phyloP scores from a whole-genome alignment of 495 filamentous ascomycete genomes.

The Lasiosphaeris hirsuta region DNA sequence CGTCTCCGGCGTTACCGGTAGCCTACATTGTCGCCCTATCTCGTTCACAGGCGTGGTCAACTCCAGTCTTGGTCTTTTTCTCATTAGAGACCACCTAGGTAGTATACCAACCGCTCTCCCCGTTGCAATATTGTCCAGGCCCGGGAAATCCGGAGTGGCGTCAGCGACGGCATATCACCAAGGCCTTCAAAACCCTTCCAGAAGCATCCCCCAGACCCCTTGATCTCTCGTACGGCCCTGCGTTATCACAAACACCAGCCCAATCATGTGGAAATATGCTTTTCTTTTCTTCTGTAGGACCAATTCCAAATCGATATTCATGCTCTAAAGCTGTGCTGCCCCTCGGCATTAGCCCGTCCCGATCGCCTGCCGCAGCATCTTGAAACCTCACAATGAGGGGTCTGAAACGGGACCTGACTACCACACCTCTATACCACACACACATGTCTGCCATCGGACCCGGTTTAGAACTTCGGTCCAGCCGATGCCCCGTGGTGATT shows the following conservation, averaged over 20 bases:
- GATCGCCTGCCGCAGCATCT: constrained; percentile 16
- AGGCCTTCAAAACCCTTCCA: not conserved
- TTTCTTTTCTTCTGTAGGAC: not conserved
- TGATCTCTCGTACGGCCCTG: not conserved
- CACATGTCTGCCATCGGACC: not conserved
- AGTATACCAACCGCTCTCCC: too few species aligned
- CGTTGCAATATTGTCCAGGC: not conserved
- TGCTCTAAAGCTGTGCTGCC: constrained; percentile 4
- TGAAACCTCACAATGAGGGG: constrained; percentile 12
- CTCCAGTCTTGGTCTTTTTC: not conserved
- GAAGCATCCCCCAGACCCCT: constrained; percentile 8
- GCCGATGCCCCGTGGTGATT: not conserved
- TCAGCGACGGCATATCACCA: not conserved
- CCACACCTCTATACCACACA: not conserved
- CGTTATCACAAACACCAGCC: constrained; percentile 9
- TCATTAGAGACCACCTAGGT: not conserved
- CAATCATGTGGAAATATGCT: constrained; percentile 5
- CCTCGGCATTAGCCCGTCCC: constrained; percentile 25
- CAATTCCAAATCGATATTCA: constrained; percentile 19
- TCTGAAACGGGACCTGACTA: constrained; percentile 16
- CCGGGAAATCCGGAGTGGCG: not conserved
- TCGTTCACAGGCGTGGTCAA: not conserved
- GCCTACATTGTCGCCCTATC: not conserved
- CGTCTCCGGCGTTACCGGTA: not conserved
- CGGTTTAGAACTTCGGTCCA: constrained; percentile 1